phyloP scores from a whole-genome alignment of 2,329 filamentous ascomycete genomes.

The Gnomoniopsis smithogilvyi region DNA sequence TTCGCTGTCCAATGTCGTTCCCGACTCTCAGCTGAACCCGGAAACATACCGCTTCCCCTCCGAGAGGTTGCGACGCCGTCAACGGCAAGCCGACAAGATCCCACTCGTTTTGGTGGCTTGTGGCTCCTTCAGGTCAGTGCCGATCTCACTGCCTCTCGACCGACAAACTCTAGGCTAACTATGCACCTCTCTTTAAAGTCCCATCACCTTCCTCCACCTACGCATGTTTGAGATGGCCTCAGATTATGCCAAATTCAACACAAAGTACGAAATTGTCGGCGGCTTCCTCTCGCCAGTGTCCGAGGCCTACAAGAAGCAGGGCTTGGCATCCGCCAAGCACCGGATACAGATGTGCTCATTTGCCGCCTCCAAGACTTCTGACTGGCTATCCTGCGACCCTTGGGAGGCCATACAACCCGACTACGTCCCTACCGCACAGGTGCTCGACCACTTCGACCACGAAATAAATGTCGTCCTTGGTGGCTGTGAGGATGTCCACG shows the following conservation, averaged over 20 bases:
- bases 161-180: neutral
- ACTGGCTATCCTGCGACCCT: slow-evolving; percentile 82
- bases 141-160: neutral
- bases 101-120: slow-evolving; percentile 34
- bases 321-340: slow-evolving; percentile 69
- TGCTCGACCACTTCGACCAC: slow-evolving; percentile 81
- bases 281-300: slow-evolving; percentile 78
- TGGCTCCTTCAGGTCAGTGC: slow-evolving; percentile 31
- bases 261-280: slow-evolving; percentile 74
- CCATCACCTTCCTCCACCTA: slow-evolving; percentile 29
- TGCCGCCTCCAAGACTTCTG: slow-evolving; percentile 70
- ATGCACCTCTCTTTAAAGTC: slow-evolving; percentile 18
- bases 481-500: slow-evolving; percentile 68
- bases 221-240: slow-evolving; percentile 36
- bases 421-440: slow-evolving; percentile 85
- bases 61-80: slow-evolving; percentile 25
- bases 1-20: slow-evolving; percentile 10
- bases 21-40: slow-evolving; percentile 14
- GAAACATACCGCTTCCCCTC: slow-evolving; percentile 27
- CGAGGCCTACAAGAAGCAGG: slow-evolving; percentile 71
- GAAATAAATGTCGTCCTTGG: slow-evolving; percentile 80
- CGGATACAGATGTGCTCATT: slow-evolving; percentile 83
- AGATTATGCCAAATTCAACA: slow-evolving; percentile 35
- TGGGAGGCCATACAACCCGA: slow-evolving; percentile 84
- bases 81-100: slow-evolving; percentile 25